A percentile compares a stretch with the other conserved stretches of the same genome.
These are phyloP conservation scores for Penicillium hesseltinei DNA, from an alignment of 2,329 filamentous ascomycete genomes.

Conservation along the genomic window DNA sequence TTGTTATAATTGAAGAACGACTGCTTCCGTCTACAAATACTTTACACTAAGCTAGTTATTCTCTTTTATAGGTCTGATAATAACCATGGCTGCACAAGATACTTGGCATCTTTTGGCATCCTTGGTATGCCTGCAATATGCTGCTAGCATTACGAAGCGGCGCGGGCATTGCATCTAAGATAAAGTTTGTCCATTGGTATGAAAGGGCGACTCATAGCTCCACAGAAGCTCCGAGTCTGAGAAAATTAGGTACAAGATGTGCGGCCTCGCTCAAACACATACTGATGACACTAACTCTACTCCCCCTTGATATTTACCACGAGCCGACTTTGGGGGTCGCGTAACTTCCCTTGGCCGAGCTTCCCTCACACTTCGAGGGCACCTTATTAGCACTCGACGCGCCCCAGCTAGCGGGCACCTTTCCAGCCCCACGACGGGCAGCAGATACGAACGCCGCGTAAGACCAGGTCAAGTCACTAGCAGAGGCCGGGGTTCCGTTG, in stretches of 20 bases:
- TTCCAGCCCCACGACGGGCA: neutral
- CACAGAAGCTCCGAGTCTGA: neutral
- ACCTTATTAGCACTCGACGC: neutral
- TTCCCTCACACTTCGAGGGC: neutral
- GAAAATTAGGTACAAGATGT: neutral
- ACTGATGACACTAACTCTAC: neutral
- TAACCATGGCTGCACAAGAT: no score
- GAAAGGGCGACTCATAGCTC: neutral
- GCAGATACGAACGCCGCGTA: neutral
- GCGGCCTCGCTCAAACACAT: neutral
- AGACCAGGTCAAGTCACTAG: neutral
- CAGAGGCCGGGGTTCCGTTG: neutral
- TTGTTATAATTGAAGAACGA: no score
- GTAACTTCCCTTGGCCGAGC: neutral
- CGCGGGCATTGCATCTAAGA: no score
- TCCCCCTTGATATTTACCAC: neutral
- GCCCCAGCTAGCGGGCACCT: neutral
- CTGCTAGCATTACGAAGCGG: no score
- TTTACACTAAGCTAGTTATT: no score
- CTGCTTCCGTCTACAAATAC: no score
- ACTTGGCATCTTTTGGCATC: no score
- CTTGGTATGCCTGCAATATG: no score
- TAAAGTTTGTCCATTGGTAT: neutral
- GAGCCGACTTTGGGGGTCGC: neutral
- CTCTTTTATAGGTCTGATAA: no score